A percentile compares a stretch with the other conserved stretches of the same genome.
Conservation (phyloP, 768 basidiomycete genomes). For the Brasilioporus rufonigricans region DNA sequence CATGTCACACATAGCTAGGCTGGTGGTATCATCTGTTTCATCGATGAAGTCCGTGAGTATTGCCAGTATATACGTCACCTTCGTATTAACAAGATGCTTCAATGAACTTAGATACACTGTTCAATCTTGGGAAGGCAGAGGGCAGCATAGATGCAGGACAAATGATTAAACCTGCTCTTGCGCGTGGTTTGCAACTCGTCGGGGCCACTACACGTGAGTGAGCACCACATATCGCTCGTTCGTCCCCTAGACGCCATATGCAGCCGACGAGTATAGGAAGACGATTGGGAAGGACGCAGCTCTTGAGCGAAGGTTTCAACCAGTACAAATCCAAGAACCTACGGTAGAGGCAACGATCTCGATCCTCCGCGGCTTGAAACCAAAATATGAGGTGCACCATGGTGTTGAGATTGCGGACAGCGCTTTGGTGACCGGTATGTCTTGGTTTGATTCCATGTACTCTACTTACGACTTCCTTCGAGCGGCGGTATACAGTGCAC, state of each 20-base stretch:
- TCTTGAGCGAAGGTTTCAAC: constrained; percentile 88
- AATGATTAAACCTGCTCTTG: constrained; percentile 92
- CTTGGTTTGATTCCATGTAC: neutral
- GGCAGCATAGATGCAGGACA: constrained; percentile 90
- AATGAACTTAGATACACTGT: constrained; percentile 56
- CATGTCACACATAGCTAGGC: constrained; percentile 37
- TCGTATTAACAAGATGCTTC: neutral
- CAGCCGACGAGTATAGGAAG: constrained; percentile 83
- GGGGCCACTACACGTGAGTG: constrained; percentile 85
- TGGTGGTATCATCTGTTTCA: constrained; percentile 86
- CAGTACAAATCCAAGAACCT: constrained; percentile 85
- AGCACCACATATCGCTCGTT: neutral
- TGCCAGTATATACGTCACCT: neutral
- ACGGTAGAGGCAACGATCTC: constrained; percentile 81
- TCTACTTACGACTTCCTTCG: neutral
- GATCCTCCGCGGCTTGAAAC: constrained; percentile 83
- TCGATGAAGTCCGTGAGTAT: constrained; percentile 87
- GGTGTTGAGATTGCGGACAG: constrained; percentile 90
- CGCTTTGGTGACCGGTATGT: constrained; percentile 78
- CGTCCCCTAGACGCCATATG: neutral
- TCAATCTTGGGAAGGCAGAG: constrained; percentile 89
- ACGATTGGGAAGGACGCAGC: constrained; percentile 92
- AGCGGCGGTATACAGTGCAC: constrained; percentile 82
- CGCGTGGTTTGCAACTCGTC: constrained; percentile 82
- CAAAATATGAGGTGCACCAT: constrained; percentile 88